These are phyloP conservation scores for Trypethelium eluteriae DNA, from an alignment of 495 filamentous ascomycete species.

Conservation along the genomic window DNA sequence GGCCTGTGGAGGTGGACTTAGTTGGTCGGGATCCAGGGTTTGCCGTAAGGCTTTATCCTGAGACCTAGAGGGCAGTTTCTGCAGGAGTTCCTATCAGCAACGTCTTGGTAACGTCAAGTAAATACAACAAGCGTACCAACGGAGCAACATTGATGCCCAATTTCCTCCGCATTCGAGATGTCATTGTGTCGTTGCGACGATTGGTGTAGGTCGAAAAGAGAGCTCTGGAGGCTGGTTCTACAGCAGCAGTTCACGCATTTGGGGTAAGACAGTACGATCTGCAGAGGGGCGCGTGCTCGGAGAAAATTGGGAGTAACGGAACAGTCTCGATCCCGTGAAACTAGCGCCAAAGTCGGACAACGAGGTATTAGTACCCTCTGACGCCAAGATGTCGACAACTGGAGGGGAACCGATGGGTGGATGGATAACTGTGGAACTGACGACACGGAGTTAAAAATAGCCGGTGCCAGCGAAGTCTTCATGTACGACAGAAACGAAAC, in stretches of 20 bases:
- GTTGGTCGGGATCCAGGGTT: constrained; percentile 7
- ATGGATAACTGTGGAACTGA: no score
- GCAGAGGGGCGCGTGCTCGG: no score
- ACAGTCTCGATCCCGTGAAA: neutral
- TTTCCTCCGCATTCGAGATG: neutral
- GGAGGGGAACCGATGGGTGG: no score
- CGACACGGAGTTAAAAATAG: neutral
- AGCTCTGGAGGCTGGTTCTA: neutral
- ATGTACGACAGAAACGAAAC: neutral
- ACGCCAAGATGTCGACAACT: no score
- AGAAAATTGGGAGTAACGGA: neutral
- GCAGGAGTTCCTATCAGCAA: neutral
- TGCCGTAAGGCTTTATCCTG: neutral
- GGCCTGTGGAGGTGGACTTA: neutral
- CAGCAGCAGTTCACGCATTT: neutral
- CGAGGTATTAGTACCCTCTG: no score
- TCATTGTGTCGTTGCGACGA: neutral
- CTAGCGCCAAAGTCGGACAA: neutral
- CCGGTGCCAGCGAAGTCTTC: neutral
- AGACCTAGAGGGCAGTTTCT: constrained; percentile 10
- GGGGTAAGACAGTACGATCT: neutral
- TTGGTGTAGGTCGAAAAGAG: neutral
- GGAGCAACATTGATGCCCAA: constrained; percentile 2
- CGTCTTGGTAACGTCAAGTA: no score
- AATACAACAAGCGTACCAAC: neutral